Evolutionary conservation across 257 asterid genomes (phyloP).

Genomic region (Jaltomata sinuosa): DNA sequence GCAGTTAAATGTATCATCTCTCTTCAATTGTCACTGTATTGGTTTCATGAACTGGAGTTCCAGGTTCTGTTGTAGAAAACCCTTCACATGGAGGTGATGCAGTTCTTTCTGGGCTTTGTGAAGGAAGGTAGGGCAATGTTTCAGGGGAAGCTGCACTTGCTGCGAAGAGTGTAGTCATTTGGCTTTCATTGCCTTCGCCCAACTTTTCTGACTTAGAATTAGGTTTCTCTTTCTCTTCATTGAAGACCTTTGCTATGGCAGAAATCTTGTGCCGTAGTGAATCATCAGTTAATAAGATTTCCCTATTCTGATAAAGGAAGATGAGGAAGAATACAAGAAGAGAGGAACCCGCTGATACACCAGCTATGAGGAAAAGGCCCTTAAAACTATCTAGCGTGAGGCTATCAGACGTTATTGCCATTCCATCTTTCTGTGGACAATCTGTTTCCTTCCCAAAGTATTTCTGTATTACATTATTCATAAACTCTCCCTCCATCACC

Average conservation of each 20-base stretch:
- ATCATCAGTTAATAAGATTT: constrained; percentile 14
- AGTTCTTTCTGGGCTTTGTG: constrained; percentile 14
- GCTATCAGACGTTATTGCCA: background rate
- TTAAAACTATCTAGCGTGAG: constrained; percentile 23
- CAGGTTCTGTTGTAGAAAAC: constrained; percentile 17
- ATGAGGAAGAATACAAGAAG: constrained; percentile 21
- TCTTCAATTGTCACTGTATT: background rate
- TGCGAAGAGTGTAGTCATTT: background rate
- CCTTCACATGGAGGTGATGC: constrained; percentile 13
- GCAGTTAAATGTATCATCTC: background rate
- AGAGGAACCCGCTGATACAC: constrained; percentile 21
- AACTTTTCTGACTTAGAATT: background rate
- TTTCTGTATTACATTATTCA: constrained; percentile 15
- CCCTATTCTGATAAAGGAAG: constrained; percentile 25
- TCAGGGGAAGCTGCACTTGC: background rate
- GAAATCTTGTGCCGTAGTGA: constrained; percentile 22
- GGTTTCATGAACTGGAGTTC: constrained; percentile 14
- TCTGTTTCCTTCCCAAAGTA: constrained; percentile 14
- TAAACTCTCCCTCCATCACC: constrained; percentile 15
- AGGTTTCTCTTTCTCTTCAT: constrained; percentile 10
- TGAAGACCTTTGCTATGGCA: constrained; percentile 21
- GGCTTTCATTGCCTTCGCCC: background rate
- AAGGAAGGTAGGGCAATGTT: background rate
- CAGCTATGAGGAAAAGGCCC: constrained; percentile 30
- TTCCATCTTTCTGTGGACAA: background rate